Evolutionary conservation across 2,329 filamentous ascomycete species (phyloP).

Genomic region (Colletotrichum navitas): DNA sequence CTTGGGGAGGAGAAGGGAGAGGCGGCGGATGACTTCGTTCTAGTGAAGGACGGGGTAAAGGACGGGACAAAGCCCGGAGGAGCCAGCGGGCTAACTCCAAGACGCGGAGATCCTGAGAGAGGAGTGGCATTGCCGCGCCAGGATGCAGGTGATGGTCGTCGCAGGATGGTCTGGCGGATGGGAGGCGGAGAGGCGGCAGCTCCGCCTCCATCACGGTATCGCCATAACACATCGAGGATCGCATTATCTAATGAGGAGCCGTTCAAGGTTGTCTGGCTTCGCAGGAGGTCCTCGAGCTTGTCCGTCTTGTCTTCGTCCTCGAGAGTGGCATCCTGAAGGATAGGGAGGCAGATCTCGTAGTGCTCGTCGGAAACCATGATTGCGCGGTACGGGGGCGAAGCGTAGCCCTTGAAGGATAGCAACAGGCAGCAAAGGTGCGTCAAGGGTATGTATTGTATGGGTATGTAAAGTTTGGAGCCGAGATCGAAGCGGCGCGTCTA

Average conservation of each 20-base stretch:
- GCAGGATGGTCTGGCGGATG: slow-evolving; percentile 88
- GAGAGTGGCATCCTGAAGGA: slow-evolving; percentile 84
- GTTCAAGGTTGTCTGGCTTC: slow-evolving; percentile 79
- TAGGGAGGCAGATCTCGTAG: slow-evolving; percentile 90
- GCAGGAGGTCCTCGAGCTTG: slow-evolving; percentile 83
- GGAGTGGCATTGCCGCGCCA: slow-evolving; percentile 91
- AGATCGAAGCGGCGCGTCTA: slow-evolving; percentile 39
- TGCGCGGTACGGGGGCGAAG: slow-evolving; percentile 45
- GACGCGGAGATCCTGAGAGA: slow-evolving; percentile 83
- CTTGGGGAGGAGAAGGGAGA: slow-evolving; percentile 96
- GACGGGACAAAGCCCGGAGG: slow-evolving; percentile 87
- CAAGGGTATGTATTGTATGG: slow-evolving; percentile 37
- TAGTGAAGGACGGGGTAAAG: slow-evolving; percentile 82
- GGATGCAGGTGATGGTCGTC: slow-evolving; percentile 90
- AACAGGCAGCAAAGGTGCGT: slow-evolving; percentile 31
- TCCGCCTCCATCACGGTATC: slow-evolving; percentile 77
- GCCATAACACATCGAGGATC: slow-evolving; percentile 91
- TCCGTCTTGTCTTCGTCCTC: slow-evolving; percentile 98
- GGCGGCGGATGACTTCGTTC: slow-evolving; percentile 81
- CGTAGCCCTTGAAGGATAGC: slow-evolving; percentile 17
- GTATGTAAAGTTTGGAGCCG: slow-evolving; percentile 31
- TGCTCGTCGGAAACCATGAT: slow-evolving; percentile 93
- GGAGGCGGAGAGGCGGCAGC: slow-evolving; percentile 81
- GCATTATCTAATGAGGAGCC: slow-evolving; percentile 88
- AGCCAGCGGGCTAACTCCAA: slow-evolving; percentile 84